Evolutionary conservation across 129 eudicot species (phyloP).

Genomic region (Cynara cardunculus): DNA sequence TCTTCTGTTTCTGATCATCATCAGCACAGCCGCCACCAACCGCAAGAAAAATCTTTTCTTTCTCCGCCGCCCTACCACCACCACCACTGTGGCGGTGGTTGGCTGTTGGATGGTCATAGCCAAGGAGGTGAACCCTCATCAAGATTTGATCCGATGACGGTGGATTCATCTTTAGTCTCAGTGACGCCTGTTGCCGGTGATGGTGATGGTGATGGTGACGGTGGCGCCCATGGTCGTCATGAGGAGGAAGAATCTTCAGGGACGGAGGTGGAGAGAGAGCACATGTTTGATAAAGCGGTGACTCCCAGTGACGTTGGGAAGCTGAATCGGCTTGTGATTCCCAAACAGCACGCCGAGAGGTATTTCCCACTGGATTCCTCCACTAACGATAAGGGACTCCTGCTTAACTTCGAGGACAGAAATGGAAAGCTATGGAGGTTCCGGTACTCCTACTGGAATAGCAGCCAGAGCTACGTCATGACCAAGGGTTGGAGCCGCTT

Average conservation of each 20-base stretch:
- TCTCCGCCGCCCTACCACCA: slow-evolving; percentile 11
- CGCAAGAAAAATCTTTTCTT: slow-evolving; percentile 7
- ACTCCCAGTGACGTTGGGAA: slow-evolving; percentile 95
- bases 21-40: slow-evolving; percentile 7
- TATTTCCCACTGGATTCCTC: slow-evolving; percentile 76
- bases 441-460: slow-evolving; percentile 88
- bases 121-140: slow-evolving; percentile 7
- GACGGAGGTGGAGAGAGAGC: slow-evolving; percentile 50
- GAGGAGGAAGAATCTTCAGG: neutral
- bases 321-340: slow-evolving; percentile 80
- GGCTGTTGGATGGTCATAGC: neutral
- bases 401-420: slow-evolving; percentile 68
- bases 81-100: neutral
- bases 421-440: slow-evolving; percentile 84
- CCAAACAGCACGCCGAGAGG: slow-evolving; percentile 86
- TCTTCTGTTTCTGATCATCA: slow-evolving; percentile 15
- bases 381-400: slow-evolving; percentile 57
- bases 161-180: neutral
- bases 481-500: slow-evolving; percentile 95
- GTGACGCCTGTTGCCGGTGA: too few relatives aligned
- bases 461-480: slow-evolving; percentile 96
- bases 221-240: neutral
- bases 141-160: neutral
- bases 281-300: slow-evolving; percentile 87
- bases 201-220: too few relatives aligned